Evolutionary conservation across 2,329 filamentous ascomycete genomes (phyloP).

Genomic region (Neocatenulostroma microsporum): DNA sequence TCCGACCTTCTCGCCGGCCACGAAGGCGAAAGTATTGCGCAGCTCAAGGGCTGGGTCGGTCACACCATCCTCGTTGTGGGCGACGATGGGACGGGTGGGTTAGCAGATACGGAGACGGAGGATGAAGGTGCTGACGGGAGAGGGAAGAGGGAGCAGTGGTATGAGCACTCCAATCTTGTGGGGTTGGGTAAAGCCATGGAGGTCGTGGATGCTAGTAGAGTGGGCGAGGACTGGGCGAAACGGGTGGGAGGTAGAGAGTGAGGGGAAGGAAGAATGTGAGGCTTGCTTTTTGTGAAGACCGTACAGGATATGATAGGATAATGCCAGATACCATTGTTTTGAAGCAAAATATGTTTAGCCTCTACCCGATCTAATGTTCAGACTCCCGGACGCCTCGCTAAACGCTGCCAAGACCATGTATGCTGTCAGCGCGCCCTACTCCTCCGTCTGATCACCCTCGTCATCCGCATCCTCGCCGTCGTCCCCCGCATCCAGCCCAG

Average conservation of each 20-base stretch:
- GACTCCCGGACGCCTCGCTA: no score
- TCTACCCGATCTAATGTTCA: no score
- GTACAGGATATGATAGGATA: no score
- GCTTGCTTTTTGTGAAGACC: no score
- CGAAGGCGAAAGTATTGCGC: constrained; percentile 64
- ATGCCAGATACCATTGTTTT: no score
- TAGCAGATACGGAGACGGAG: constrained; percentile 65
- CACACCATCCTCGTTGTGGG: constrained; percentile 56
- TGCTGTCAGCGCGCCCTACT: no score
- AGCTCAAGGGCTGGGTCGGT: constrained; percentile 55
- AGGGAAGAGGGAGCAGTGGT: constrained; percentile 52
- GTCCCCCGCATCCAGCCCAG: no score
- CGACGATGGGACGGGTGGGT: constrained; percentile 68
- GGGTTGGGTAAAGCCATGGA: constrained; percentile 81
- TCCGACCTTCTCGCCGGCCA: constrained; percentile 62
- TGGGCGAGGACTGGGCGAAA: constrained; percentile 81
- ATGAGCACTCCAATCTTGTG: constrained; percentile 71
- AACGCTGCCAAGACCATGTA: no score
- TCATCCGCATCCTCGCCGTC: no score
- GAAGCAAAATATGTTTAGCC: no score
- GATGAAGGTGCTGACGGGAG: constrained; percentile 33
- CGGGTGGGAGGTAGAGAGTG: constrained; percentile 55
- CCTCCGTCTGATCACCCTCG: no score
- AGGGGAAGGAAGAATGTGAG: not conserved
- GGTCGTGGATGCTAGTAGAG: constrained; percentile 72